Evolutionary conservation across 2,329 filamentous ascomycete species (phyloP), one percentile per base, ranked within the genome.

Genomic region (Mycocentrospora acerina): DNA sequence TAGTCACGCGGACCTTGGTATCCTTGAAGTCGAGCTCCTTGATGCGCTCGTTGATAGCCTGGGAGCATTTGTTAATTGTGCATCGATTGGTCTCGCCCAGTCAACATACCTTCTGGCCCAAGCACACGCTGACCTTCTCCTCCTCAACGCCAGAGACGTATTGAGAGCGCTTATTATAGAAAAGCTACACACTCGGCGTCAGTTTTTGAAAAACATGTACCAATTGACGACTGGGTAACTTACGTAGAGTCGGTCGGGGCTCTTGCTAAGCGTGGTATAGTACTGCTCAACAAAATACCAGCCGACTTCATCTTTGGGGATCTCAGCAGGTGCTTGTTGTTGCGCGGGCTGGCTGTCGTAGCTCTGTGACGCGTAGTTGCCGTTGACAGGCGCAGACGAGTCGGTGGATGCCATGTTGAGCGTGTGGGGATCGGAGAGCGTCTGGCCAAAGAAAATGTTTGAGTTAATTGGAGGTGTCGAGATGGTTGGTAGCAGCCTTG

Each of bases 261-360:
- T 87, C 72, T 91, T 90, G 82, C 90, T 96, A 64, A 98, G 75
- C 47, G 90, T 98, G 57, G 88, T 97, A 75, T 98, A 98, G 78
- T 96, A 98, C 72, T 95, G 90, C 80, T 97, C 90, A 42, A 98
- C 93, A 59, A 98, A 98, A 75, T 91, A 97, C 93, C 93, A 98
- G 71, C 90, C 93, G 55, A 98, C 90, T 75, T 97, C 89, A 68
- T 95, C 90, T 76, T 95, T 96, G 59, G 74, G 75, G 48, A 81
- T 78, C 29, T 76, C 72, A 16, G 60, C 55, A 17, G 60, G 54
- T 22, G 59, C 35, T 15, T 56, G 53, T 53, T 53, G 53, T 52
- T 48, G 55, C 45, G 49, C 46, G 17, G 53, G 43, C 46, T 62
- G 60, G 46, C 48, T 53, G 39, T 70, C 64, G 52, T 74, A 75